phyloP scores from a whole-genome alignment of 768 basidiomycete genomes.

The Mycena venus region DNA sequence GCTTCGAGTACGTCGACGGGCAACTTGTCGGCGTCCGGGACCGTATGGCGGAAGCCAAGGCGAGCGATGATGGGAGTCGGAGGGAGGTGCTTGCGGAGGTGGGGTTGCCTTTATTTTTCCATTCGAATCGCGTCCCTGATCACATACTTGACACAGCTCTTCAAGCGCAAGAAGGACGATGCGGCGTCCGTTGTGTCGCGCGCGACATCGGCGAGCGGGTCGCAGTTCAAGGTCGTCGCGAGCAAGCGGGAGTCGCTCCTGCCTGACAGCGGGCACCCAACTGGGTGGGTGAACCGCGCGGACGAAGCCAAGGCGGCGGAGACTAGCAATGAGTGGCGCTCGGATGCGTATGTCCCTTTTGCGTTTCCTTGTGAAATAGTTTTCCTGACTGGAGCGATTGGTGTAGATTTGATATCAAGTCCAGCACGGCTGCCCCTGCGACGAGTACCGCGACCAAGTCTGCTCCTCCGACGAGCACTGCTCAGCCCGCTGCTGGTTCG shows the following conservation, averaged over 20 bases:
- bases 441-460: neutral
- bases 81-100: slow-evolving; percentile 72
- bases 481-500: neutral
- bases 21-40: slow-evolving; percentile 91
- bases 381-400: neutral
- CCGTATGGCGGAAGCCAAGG: slow-evolving; percentile 74
- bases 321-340: slow-evolving; percentile 55
- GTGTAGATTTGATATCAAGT: slow-evolving; percentile 4
- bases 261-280: slow-evolving; percentile 71
- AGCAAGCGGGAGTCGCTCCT: slow-evolving; percentile 80
- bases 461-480: neutral
- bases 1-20: slow-evolving; percentile 88
- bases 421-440: neutral
- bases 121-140: slow-evolving; percentile 8
- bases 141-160: slow-evolving; percentile 53
- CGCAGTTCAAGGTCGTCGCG: slow-evolving; percentile 87
- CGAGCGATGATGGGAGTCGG: slow-evolving; percentile 49
- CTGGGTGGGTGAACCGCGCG: slow-evolving; percentile 78
- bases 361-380: neutral
- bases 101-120: slow-evolving; percentile 34
- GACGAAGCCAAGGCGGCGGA: slow-evolving; percentile 50
- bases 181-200: slow-evolving; percentile 31
- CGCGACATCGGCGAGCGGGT: slow-evolving; percentile 36
- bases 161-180: slow-evolving; percentile 68
- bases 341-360: slow-evolving; percentile 52